Base-by-base conservation (phyloP, 1,139 yeast genomes). In the Lodderomyces theae region DNA sequence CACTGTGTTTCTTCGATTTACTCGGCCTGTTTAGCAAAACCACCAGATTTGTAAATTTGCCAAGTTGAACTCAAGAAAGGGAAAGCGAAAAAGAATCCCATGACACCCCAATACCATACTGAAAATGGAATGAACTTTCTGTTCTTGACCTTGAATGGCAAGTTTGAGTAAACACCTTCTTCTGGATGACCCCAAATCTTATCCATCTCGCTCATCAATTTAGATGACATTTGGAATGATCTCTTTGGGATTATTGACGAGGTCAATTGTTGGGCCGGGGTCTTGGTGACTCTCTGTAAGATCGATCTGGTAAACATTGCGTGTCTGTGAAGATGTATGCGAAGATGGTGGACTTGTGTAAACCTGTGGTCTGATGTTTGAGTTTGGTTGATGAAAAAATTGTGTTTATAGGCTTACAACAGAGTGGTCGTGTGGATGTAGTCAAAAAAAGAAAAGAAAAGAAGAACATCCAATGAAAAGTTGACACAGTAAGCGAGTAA, bases 101-200 rank as follows among this genome's bases (percentile, higher is more conserved):
- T 78, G 69, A 80, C 82, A 42, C 90, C 81, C 76, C 86, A 84
- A 74, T 83, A 95, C 52, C 82, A 74, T 40, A 87, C 71, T 54
- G 81, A 84, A 64, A 79, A 88, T 51, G 97, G 97, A 51, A 90
- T 77, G 45, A 43, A 53, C 73, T 81, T 86, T 79, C 95, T 87
- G 78, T 81, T 74, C 77, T 87, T 88, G 51, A 92, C 94, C 75
- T 81, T 80, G 81, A 90, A 92, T 51, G 98, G 98, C 52, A 92
- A 61, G 79, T 92, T 92, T 60, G 85, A 74, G 82, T 92, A 90
- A 40, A 82, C 81, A 57, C 97, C 97, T 62, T 80, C 86, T 62
- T 86, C 82, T 42, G 77, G 76, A 39, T 66, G 42, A 41, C 77
- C 77, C 52, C 56, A 69, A 41, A 67, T 52, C 31, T 60, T 55